Evolutionary conservation across 2,329 filamentous ascomycete species (phyloP).

Genomic region (Fusarium hainanense): DNA sequence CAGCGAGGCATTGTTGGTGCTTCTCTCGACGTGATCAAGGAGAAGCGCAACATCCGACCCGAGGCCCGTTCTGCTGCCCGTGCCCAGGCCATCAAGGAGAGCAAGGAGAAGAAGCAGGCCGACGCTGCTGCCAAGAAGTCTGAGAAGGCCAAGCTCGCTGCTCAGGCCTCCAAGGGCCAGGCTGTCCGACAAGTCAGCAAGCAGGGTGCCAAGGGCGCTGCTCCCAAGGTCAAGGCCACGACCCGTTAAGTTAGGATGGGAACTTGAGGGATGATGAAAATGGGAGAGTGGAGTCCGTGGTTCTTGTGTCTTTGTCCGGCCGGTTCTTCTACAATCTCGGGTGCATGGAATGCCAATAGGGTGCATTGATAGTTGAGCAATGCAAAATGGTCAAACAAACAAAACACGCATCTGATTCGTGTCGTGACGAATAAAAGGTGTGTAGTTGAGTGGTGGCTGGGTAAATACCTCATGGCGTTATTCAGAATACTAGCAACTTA

Average conservation of each 20-base stretch:
- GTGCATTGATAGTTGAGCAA: constrained; percentile 57
- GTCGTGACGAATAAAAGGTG: constrained; percentile 33
- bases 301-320: constrained; percentile 58
- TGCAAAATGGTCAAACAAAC: constrained; percentile 51
- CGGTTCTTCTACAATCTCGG: constrained; percentile 57
- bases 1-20: constrained; percentile 99
- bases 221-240: constrained; percentile 85
- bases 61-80: constrained; percentile 95
- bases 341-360: constrained; percentile 56
- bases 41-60: constrained; percentile 93
- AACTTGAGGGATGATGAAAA: constrained; percentile 40
- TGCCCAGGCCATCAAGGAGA: constrained; percentile 90
- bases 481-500: constrained; percentile 14
- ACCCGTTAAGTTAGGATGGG: constrained; percentile 69
- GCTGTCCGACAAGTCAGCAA: constrained; percentile 87
- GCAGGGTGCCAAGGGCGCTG: constrained; percentile 94
- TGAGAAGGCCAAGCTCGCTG: constrained; percentile 96
- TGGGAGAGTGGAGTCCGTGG: constrained; percentile 53
- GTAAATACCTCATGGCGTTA: constrained; percentile 29
- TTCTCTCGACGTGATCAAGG: constrained; percentile 99
- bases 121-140: constrained; percentile 95
- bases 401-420: constrained; percentile 25
- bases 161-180: constrained; percentile 79
- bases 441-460: constrained; percentile 17
- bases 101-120: constrained; percentile 97